Conservation (phyloP, 495 filamentous ascomycete species). For the Diplogelasinospora grovesii region DNA sequence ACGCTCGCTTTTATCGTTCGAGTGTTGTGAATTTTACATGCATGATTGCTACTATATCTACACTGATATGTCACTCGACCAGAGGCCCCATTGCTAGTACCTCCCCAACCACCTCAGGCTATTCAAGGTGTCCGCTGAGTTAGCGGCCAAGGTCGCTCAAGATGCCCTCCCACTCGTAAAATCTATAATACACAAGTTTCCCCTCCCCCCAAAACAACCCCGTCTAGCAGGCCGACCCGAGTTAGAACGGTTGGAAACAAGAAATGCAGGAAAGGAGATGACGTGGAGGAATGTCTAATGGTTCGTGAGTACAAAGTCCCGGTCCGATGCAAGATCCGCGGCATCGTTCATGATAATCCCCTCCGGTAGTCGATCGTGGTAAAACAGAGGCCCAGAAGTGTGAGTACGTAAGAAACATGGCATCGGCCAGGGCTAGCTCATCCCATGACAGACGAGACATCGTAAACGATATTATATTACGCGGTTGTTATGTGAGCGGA, state of each 20-base stretch:
- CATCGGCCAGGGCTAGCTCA: background rate
- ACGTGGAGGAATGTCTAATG: conserved; percentile 12
- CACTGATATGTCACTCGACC: background rate
- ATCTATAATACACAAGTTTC: conserved; percentile 18
- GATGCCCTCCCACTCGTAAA: no score
- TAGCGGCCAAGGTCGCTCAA: no score
- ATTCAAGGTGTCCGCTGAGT: no score
- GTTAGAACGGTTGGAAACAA: conserved; percentile 1
- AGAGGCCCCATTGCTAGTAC: background rate
- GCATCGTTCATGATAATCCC: conserved; percentile 7
- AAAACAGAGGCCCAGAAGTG: conserved; percentile 6
- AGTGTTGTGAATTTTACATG: conserved; percentile 8
- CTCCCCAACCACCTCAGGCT: no score
- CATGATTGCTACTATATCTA: conserved; percentile 5
- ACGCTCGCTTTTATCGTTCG: no score
- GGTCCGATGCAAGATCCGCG: conserved; percentile 4
- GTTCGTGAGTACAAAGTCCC: conserved; percentile 11
- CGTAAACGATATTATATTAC: conserved; percentile 21
- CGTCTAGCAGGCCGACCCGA: background rate
- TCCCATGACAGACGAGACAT: conserved; percentile 4
- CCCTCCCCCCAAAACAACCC: conserved; percentile 3
- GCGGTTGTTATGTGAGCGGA: conserved; percentile 13
- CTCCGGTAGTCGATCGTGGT: conserved; percentile 6
- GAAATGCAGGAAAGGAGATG: conserved; percentile 1
- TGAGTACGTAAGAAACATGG: conserved; percentile 3